Evolutionary conservation across 1,139 yeast genomes (phyloP), one percentile per base, ranked within the genome.

Genomic region (Sugiyamaella castrensis): DNA sequence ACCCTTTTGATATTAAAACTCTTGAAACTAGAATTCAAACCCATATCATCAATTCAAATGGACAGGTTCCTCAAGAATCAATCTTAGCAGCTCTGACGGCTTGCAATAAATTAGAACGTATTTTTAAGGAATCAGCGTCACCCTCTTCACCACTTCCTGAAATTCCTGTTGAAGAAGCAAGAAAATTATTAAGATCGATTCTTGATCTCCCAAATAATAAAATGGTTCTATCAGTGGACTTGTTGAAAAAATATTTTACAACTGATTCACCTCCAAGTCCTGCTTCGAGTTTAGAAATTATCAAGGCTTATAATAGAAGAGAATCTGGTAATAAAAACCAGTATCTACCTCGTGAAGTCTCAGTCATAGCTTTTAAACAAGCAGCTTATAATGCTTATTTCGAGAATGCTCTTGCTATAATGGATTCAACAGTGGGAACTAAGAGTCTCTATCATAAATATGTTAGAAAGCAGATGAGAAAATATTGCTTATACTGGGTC

Each of bases 361-460:
- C 85, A 1, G 69, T 83, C 66, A 75, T 84, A 24, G 85, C 91
- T 0, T 77, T 85, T 52, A 69, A 92, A 16, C 66, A 74, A 39
- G 73, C 82, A 6, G 66, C 84, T 1, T 82, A 75, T 66, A 73
- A 78, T 53, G 86, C 81, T 1, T 82, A 84, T 49, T 73, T 83
- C 51, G 71, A 73, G 34, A 71, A 71, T 40, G 87, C 89, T 0
- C 66, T 84, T 37, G 73, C 72, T 43, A 64, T 84, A 37, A 72
- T 86, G 29, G 87, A 84, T 55, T 61, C 75, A 43, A 81, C 92
- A 0, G 78, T 80, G 2, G 89, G 83, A 1, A 78, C 80, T 47
- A 68, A 73, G 13, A 74, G 77, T 55, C 55, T 60, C 13, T 58
- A 68, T 38, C 56, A 61, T 19, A 63, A 63, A 29, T 43, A 47